These are phyloP conservation scores for Trichoderma oligosporum DNA, from an alignment of 2,329 filamentous ascomycete genomes.

Conservation along the genomic window DNA sequence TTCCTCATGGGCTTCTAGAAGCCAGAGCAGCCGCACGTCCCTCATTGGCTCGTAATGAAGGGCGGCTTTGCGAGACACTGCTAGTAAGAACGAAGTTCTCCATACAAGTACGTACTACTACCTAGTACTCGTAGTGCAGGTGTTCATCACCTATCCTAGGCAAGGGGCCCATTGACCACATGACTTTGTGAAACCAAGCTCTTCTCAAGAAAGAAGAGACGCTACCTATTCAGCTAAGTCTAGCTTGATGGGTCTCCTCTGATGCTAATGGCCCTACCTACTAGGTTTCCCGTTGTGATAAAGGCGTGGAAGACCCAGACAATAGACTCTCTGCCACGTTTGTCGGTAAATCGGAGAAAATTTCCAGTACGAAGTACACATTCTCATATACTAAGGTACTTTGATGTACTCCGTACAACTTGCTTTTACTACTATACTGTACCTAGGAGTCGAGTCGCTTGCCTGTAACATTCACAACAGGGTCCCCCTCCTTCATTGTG, in stretches of 20 bases:
- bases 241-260: constrained; percentile 4
- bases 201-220: no score
- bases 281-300: constrained; percentile 1
- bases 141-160: no score
- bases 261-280: not conserved
- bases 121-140: no score
- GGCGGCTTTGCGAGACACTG: no score
- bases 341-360: constrained; percentile 4
- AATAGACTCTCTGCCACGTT: not conserved
- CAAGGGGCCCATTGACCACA: not conserved
- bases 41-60: constrained; percentile 13
- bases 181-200: constrained; percentile 3
- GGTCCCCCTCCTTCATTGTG: no score
- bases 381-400: no score
- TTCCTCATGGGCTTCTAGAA: constrained; percentile 32
- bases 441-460: no score
- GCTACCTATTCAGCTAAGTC: not conserved
- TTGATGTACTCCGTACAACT: no score
- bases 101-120: no score
- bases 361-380: not conserved
- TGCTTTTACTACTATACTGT: no score
- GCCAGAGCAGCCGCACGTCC: constrained; percentile 20
- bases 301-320: not conserved
- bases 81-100: no score
- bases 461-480: no score